These are phyloP conservation scores for Chlamydomonas sp. DNA, from an alignment of 139 green algal genomes.

Conservation along the genomic window DNA sequence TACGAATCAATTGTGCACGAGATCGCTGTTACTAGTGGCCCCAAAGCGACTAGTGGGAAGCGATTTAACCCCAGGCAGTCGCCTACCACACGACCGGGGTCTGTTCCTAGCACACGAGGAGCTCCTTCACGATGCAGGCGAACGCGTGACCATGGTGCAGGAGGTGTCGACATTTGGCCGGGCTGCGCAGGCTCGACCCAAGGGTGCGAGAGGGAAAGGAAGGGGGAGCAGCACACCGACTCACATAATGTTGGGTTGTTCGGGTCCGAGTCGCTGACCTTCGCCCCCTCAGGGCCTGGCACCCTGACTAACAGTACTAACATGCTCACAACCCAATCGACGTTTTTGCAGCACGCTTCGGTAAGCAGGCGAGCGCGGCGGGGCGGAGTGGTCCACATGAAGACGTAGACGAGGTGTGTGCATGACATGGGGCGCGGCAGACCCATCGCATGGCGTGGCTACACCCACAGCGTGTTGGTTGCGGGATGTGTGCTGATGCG, in stretches of 20 bases:
- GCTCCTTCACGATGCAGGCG: background rate
- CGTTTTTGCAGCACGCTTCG: background rate
- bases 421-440: background rate
- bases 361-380: too few relatives aligned
- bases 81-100: too few relatives aligned
- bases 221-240: background rate
- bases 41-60: too few relatives aligned
- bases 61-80: too few relatives aligned
- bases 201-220: background rate
- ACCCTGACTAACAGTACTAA: background rate
- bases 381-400: background rate
- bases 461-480: background rate
- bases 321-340: background rate
- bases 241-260: too few relatives aligned
- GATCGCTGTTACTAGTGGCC: background rate
- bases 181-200: background rate
- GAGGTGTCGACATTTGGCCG: background rate
- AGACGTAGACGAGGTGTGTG: background rate
- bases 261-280: too few relatives aligned
- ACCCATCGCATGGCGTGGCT: too few relatives aligned
- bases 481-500: background rate
- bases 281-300: background rate
- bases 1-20: background rate
- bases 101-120: too few relatives aligned
- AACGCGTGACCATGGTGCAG: background rate